Percentiles rank a stretch among this genome's conserved stretches.
Evolutionary conservation across 2,329 filamentous ascomycete species (phyloP).

Genomic region (Sclerotinia nivalis): DNA sequence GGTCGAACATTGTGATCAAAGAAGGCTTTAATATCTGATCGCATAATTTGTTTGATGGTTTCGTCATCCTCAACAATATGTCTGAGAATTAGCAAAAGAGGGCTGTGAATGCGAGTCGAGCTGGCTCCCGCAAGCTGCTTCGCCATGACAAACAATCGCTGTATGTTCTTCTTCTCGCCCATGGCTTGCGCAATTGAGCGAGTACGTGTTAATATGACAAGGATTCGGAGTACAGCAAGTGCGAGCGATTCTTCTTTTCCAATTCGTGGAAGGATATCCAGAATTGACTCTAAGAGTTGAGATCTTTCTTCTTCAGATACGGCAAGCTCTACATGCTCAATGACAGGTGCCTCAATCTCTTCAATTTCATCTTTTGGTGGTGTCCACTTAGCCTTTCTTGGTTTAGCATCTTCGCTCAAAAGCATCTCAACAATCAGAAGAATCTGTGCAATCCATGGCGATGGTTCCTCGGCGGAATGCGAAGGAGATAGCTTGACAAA

Average conservation of each 20-base stretch:
- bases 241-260: slow-evolving; percentile 86
- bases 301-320: slow-evolving; percentile 65
- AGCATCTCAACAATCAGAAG: slow-evolving; percentile 87
- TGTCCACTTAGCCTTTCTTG: slow-evolving; percentile 71
- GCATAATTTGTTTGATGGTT: slow-evolving; percentile 88
- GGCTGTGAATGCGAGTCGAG: slow-evolving; percentile 69
- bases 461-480: slow-evolving; percentile 72
- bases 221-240: slow-evolving; percentile 75
- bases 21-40: slow-evolving; percentile 78
- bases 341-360: slow-evolving; percentile 53
- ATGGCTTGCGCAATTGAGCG: slow-evolving; percentile 73
- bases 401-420: slow-evolving; percentile 85
- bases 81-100: slow-evolving; percentile 74
- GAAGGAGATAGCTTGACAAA: slow-evolving; percentile 74
- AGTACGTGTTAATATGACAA: slow-evolving; percentile 84
- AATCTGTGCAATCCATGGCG: slow-evolving; percentile 89
- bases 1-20: slow-evolving; percentile 59
- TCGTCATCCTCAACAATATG: slow-evolving; percentile 95
- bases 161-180: slow-evolving; percentile 85
- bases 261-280: slow-evolving; percentile 81
- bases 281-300: slow-evolving; percentile 72
- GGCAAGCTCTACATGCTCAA: slow-evolving; percentile 61
- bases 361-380: slow-evolving; percentile 53
- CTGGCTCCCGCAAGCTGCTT: slow-evolving; percentile 84
- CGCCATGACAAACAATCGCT: slow-evolving; percentile 90